Evolutionary conservation across 129 eudicot genomes (phyloP).

Genomic region (Flaveria brownii): DNA sequence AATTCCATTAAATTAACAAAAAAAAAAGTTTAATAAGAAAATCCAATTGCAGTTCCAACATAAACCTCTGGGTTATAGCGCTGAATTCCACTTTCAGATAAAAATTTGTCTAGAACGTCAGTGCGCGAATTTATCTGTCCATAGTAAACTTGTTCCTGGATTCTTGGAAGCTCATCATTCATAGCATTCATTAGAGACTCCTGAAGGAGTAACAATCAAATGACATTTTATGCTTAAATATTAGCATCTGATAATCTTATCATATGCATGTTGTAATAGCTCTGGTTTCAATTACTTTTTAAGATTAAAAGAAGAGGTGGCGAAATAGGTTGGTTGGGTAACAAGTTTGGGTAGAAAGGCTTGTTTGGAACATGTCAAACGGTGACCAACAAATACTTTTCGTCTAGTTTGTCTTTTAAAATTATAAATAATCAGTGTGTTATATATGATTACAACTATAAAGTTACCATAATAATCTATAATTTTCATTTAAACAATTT

Average conservation of each 20-base stretch:
- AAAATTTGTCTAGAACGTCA: constrained; percentile 77
- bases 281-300: background rate
- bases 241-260: background rate
- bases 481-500: background rate
- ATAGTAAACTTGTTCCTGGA: constrained; percentile 97
- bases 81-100: constrained; percentile 81
- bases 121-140: constrained; percentile 87
- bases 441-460: background rate
- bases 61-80: constrained; percentile 92
- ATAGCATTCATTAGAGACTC: constrained; percentile 80
- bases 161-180: constrained; percentile 93
- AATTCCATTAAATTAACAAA: background rate
- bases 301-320: background rate
- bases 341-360: background rate
- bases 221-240: background rate
- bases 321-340: background rate
- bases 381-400: background rate
- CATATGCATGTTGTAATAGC: constrained; percentile 2
- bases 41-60: background rate
- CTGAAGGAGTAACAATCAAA: constrained; percentile 39
- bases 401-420: background rate
- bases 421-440: background rate
- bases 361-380: background rate
- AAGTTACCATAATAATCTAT: background rate
- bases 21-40: background rate